phyloP scores from a whole-genome alignment of 805 yeast species.

The Yarrowia sp. region DNA sequence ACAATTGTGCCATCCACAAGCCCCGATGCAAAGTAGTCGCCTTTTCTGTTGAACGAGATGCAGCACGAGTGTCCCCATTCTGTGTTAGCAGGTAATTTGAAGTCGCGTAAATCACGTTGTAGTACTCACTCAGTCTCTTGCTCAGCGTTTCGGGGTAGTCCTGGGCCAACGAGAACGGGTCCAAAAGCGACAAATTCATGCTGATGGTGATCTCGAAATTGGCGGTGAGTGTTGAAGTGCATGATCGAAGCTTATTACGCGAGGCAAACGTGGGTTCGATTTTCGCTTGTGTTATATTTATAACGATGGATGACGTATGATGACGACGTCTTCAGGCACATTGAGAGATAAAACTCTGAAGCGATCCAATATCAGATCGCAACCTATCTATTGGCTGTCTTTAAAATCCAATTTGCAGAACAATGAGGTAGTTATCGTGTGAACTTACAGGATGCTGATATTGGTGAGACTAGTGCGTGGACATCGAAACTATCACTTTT shows the following conservation, averaged over 20 bases:
- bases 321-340: no score
- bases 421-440: no score
- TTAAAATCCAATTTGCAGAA: no score
- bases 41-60: conserved; percentile 65
- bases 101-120: background rate
- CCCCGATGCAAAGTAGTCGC: conserved; percentile 86
- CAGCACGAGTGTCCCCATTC: conserved; percentile 54
- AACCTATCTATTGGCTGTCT: no score
- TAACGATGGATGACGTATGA: no score
- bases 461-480: no score
- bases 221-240: background rate
- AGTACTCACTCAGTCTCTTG: conserved; percentile 51
- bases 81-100: conserved; percentile 3
- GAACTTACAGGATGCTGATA: no score
- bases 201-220: background rate
- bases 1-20: conserved; percentile 68
- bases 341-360: no score
- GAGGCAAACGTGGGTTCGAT: background rate
- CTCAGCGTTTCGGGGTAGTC: conserved; percentile 87
- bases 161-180: conserved; percentile 86
- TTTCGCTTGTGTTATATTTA: background rate
- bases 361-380: no score
- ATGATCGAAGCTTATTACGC: background rate
- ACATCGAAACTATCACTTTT: no score
- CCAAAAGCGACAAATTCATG: conserved; percentile 80